A percentile compares a stretch with the other conserved stretches of the same genome.
Evolutionary conservation across 768 basidiomycete genomes (phyloP).

Genomic region (Amanita inopinata): DNA sequence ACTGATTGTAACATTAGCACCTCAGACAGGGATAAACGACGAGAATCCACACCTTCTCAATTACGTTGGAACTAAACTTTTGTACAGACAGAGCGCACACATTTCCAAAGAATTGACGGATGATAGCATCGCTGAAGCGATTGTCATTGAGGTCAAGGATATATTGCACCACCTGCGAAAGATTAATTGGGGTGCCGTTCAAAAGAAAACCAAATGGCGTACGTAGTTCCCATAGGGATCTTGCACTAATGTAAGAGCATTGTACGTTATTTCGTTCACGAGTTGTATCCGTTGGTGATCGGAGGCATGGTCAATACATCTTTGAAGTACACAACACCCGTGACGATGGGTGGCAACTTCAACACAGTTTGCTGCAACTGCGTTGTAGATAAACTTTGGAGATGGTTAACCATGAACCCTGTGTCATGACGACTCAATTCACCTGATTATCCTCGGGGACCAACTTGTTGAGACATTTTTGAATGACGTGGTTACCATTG

Average conservation of each 20-base stretch:
- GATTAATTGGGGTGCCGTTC: constrained; percentile 8
- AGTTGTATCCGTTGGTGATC: constrained; percentile 92
- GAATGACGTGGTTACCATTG: constrained; percentile 96
- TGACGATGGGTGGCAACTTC: constrained; percentile 98
- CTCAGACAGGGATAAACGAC: constrained; percentile 1
- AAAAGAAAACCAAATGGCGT: constrained; percentile 17
- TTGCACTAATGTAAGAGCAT: constrained; percentile 94
- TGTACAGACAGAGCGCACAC: constrained; percentile 97
- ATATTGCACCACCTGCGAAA: constrained; percentile 85
- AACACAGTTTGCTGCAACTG: constrained; percentile 96
- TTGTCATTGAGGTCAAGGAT: constrained; percentile 98
- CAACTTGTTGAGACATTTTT: constrained; percentile 97
- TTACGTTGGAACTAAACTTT: constrained; percentile 99
- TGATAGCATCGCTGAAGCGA: constrained; percentile 94
- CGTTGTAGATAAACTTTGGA: constrained; percentile 99
- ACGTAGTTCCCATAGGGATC: constrained; percentile 95
- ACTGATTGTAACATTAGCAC: constrained; percentile 26
- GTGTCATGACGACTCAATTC: no score
- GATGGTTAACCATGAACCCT: no score
- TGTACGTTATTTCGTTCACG: constrained; percentile 98
- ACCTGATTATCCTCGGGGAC: constrained; percentile 98
- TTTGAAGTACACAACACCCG: constrained; percentile 96
- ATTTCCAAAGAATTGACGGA: constrained; percentile 95
- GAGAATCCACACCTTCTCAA: constrained; percentile 65
- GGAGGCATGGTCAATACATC: constrained; percentile 97